Evolutionary conservation across 2,329 filamentous ascomycete species (phyloP).

Genomic region (Alternaria longipes): DNA sequence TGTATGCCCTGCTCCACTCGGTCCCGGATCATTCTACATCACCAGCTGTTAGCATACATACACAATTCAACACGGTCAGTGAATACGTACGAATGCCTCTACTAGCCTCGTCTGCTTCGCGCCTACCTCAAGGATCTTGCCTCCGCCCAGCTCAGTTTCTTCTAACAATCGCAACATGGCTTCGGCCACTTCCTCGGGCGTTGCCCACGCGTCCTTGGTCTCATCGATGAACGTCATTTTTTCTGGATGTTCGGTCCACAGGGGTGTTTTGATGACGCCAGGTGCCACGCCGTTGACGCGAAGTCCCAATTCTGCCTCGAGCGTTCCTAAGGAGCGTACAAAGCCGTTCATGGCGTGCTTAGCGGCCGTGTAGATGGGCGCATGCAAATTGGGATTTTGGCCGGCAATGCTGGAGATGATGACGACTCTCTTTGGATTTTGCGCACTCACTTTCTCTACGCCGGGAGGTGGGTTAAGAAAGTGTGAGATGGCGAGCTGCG

Average conservation of each 20-base stretch:
- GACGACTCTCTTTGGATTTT: slow-evolving; percentile 58
- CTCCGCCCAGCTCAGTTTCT: slow-evolving; percentile 57
- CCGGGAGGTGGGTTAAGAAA: slow-evolving; percentile 52
- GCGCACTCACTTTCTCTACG: slow-evolving; percentile 41
- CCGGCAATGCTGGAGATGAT: slow-evolving; percentile 58
- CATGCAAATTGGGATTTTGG: slow-evolving; percentile 43
- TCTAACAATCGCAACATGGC: slow-evolving; percentile 67
- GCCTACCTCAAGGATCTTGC: slow-evolving; percentile 65
- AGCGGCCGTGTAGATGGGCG: slow-evolving; percentile 57
- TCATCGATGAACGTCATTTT: slow-evolving; percentile 63
- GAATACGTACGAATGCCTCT: slow-evolving; percentile 45
- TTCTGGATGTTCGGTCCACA: slow-evolving; percentile 70
- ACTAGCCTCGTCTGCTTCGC: slow-evolving; percentile 62
- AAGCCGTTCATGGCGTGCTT: slow-evolving; percentile 59
- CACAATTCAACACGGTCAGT: neutral
- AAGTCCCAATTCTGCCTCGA: slow-evolving; percentile 62
- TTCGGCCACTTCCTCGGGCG: slow-evolving; percentile 67
- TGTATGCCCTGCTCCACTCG: slow-evolving; percentile 58
- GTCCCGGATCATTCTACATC: slow-evolving; percentile 61
- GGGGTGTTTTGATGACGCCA: slow-evolving; percentile 67
- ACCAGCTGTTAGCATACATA: neutral
- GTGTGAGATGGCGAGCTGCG: slow-evolving; percentile 58
- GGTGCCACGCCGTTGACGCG: slow-evolving; percentile 69
- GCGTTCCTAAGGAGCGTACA: slow-evolving; percentile 60
- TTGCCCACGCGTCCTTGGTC: slow-evolving; percentile 64